These are phyloP conservation scores for Saturnispora halmiae DNA, from an alignment of 805 yeast genomes.

Conservation along the genomic window DNA sequence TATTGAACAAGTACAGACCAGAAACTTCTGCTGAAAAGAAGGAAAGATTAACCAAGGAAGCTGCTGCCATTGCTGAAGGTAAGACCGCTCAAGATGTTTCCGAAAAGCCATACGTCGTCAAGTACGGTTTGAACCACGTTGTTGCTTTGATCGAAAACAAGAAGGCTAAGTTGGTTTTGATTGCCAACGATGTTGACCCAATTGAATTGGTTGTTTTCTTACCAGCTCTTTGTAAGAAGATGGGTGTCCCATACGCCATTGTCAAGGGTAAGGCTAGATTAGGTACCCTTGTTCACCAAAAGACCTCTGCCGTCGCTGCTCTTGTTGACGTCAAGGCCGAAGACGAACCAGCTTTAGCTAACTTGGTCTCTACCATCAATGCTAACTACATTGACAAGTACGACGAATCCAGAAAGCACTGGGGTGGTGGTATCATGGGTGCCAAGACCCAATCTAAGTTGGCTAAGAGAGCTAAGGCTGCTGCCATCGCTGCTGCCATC, in stretches of 20 bases:
- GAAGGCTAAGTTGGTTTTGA: conserved; percentile 94
- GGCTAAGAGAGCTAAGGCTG: conserved; percentile 59
- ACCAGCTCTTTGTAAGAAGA: conserved; percentile 98
- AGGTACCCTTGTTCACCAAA: conserved; percentile 95
- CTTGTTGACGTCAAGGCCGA: conserved; percentile 90
- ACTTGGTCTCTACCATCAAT: conserved; percentile 85
- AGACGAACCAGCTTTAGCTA: conserved; percentile 91
- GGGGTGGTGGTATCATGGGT: conserved; percentile 99
- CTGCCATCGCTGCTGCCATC: conserved; percentile 57
- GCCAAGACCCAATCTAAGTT: conserved; percentile 66
- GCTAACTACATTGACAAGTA: conserved; percentile 88
- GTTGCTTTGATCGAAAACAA: conserved; percentile 95
- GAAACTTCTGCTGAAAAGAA: conserved; percentile 96
- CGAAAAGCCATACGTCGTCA: conserved; percentile 92
- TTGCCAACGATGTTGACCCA: conserved; percentile 99
- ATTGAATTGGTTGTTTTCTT: conserved; percentile 94
- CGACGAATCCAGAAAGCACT: conserved; percentile 95
- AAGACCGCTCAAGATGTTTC: conserved; percentile 94
- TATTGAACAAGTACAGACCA: conserved; percentile 98
- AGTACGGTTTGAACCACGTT: conserved; percentile 99
- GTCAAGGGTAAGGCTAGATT: conserved; percentile 98
- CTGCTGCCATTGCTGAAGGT: conserved; percentile 98
- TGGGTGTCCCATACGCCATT: conserved; percentile 99
- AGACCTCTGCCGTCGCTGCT: conserved; percentile 96
- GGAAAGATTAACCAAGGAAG: conserved; percentile 98